Conservation (phyloP, 1,284 basidiomycete genomes). For the Sanghuangporus weigelae region DNA sequence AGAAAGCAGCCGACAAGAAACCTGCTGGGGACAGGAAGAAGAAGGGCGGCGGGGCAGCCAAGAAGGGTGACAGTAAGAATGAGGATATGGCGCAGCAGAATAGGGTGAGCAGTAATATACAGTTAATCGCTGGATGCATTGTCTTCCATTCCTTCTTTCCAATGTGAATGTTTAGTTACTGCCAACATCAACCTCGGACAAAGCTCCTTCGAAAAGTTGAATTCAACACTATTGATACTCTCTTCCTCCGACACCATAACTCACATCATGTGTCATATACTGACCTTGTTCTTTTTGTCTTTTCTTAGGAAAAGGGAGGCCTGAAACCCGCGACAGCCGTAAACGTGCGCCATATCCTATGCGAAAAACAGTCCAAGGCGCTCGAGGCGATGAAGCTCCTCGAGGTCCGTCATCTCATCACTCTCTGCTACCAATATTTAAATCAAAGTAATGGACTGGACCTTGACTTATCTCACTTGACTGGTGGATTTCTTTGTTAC, state of each 20-base stretch:
- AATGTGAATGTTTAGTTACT: no score
- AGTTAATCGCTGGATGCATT: no score
- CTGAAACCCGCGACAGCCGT: conserved; percentile 46
- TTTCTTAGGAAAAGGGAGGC: not conserved
- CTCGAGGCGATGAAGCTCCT: conserved; percentile 73
- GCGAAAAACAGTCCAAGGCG: conserved; percentile 79
- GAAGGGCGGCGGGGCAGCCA: not conserved
- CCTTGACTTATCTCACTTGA: not conserved
- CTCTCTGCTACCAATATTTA: not conserved
- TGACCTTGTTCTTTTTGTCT: not conserved
- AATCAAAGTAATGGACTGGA: not conserved
- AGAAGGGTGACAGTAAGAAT: conserved; percentile 2
- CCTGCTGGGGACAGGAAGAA: conserved; percentile 2
- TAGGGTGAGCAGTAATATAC: not conserved
- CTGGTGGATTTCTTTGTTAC: conserved; percentile 38
- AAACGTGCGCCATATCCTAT: conserved; percentile 81
- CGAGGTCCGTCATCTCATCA: conserved; percentile 40
- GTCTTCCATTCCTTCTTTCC: no score
- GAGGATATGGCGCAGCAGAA: conserved; percentile 1
- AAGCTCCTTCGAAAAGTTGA: no score
- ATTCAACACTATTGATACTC: no score
- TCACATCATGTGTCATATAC: no score
- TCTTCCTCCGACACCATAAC: no score
- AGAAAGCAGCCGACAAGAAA: conserved; percentile 17
- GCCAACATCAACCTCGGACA: no score